phyloP scores from a whole-genome alignment of 164 flowering plant genomes.

The Umbellularia californica region DNA sequence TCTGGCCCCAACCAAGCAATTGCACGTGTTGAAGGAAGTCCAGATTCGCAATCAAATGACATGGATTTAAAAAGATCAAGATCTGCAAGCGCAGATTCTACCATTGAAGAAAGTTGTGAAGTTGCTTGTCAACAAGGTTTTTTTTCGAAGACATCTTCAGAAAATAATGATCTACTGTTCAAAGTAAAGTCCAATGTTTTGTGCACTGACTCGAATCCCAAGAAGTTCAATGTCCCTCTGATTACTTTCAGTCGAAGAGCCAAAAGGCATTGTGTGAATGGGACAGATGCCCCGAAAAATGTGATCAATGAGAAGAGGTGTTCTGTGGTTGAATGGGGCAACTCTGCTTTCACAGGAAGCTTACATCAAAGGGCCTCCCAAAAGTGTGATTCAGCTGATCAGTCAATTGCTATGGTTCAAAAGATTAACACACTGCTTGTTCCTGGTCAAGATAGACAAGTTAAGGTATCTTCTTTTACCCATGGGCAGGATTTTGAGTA shows the following conservation, averaged over 20 bases:
- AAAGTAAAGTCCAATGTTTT: background rate
- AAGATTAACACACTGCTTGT: background rate
- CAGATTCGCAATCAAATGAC: slow-evolving; percentile 1
- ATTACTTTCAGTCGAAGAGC: slow-evolving; percentile 17
- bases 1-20: background rate
- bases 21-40: background rate
- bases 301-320: background rate
- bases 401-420: background rate
- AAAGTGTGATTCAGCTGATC: background rate
- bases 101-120: slow-evolving; percentile 2
- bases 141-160: background rate
- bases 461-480: background rate
- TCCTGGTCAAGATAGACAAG: background rate
- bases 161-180: background rate
- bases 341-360: background rate
- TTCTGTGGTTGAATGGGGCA: background rate
- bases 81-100: background rate
- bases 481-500: background rate
- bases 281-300: background rate
- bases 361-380: background rate
- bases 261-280: background rate
- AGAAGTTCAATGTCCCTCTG: slow-evolving; percentile 4
- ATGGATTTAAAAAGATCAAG: background rate
- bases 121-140: background rate
- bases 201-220: background rate